These are phyloP conservation scores for Emergomyces pasteurianus DNA, from an alignment of 2,329 filamentous ascomycete genomes.

Conservation along the genomic window DNA sequence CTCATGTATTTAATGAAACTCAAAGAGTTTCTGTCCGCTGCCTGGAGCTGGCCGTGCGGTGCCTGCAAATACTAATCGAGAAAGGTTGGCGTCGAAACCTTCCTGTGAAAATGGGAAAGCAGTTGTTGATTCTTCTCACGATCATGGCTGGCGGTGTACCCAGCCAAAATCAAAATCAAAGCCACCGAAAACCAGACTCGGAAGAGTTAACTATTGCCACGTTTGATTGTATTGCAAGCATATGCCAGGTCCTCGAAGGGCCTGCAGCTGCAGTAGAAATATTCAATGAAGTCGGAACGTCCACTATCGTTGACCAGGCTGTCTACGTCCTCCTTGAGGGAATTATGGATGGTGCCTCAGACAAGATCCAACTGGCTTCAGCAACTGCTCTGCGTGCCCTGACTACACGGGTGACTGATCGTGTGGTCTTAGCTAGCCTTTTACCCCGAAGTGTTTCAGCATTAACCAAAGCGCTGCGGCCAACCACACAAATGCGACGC, in stretches of 20 bases:
- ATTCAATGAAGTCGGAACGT: slow-evolving; percentile 44
- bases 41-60: slow-evolving; percentile 65
- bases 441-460: slow-evolving; percentile 78
- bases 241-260: slow-evolving; percentile 38
- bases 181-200: slow-evolving; percentile 26
- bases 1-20: slow-evolving; percentile 69
- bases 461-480: slow-evolving; percentile 61
- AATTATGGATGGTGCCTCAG: slow-evolving; percentile 51
- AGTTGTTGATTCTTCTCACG: slow-evolving; percentile 73
- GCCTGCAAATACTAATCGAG: slow-evolving; percentile 58
- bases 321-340: slow-evolving; percentile 70
- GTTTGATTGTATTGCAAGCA: slow-evolving; percentile 53
- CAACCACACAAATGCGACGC: slow-evolving; percentile 49
- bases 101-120: slow-evolving; percentile 60
- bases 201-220: slow-evolving; percentile 67
- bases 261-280: slow-evolving; percentile 31
- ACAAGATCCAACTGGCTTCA: slow-evolving; percentile 60
- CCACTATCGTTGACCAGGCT: slow-evolving; percentile 71
- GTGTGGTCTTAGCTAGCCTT: slow-evolving; percentile 68
- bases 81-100: slow-evolving; percentile 69
- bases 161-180: slow-evolving; percentile 32
- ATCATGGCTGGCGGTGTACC: slow-evolving; percentile 67
- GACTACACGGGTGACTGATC: slow-evolving; percentile 54
- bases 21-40: slow-evolving; percentile 55
- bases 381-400: slow-evolving; percentile 52